Evolutionary conservation across 352 stramenopile genomes (phyloP).

Genomic region (Thalassiosira sp.): DNA sequence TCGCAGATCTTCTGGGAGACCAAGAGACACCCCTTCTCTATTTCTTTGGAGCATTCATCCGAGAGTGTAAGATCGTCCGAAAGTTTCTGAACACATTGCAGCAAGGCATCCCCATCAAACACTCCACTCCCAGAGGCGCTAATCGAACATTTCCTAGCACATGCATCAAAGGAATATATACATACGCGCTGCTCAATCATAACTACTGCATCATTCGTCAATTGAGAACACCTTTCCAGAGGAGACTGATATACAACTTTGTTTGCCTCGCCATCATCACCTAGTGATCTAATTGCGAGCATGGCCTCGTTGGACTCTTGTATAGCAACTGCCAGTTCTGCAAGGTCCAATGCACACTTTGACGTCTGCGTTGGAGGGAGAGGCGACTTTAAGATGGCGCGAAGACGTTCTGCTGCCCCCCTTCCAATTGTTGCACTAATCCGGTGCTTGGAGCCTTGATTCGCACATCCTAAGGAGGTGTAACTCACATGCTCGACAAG

Average conservation of each 20-base stretch:
- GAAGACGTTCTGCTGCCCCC: conserved; percentile 64
- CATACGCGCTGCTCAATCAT: conserved; percentile 79
- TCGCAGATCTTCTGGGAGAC: conserved; percentile 78
- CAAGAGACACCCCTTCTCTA: conserved; percentile 81
- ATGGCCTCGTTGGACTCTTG: conserved; percentile 52
- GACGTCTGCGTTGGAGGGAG: conserved; percentile 73
- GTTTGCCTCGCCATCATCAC: conserved; percentile 23
- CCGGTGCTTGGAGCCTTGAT: conserved; percentile 64
- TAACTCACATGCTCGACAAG: conserved; percentile 77
- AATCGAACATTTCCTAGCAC: conserved; percentile 63
- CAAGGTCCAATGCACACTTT: conserved; percentile 76
- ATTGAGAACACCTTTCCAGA: conserved; percentile 61
- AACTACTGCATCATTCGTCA: conserved; percentile 71
- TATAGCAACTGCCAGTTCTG: conserved; percentile 69
- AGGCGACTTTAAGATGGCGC: conserved; percentile 63
- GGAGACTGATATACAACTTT: conserved; percentile 49
- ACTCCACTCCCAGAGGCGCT: conserved; percentile 72
- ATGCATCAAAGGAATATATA: conserved; percentile 83
- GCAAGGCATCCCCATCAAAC: conserved; percentile 78
- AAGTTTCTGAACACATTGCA: conserved; percentile 72
- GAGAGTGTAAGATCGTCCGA: conserved; percentile 73
- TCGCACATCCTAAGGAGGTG: conserved; percentile 71
- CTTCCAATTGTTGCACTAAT: conserved; percentile 77
- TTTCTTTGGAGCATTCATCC: conserved; percentile 73
- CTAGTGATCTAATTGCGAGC: conserved; percentile 46